These are phyloP conservation scores for Daldinia sp. DNA, from an alignment of 2,329 filamentous ascomycete species.

Conservation along the genomic window DNA sequence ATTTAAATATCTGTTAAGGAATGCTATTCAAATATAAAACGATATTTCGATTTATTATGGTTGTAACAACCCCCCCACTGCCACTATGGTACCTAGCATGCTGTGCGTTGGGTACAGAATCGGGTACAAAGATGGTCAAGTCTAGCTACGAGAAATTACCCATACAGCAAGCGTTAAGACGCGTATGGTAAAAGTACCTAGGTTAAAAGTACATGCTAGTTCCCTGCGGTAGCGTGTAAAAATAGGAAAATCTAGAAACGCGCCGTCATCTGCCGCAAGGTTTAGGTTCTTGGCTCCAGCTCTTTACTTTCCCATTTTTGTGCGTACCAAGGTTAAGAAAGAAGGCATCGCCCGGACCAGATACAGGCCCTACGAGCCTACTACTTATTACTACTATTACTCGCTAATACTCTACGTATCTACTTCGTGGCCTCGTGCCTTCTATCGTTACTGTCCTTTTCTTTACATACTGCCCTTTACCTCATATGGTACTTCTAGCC, in stretches of 20 bases:
- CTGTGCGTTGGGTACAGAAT: neutral
- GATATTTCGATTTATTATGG: no score
- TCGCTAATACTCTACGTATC: neutral
- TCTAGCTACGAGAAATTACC: neutral
- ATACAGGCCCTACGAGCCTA: slow-evolving; percentile 18
- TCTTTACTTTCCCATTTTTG: slow-evolving; percentile 25
- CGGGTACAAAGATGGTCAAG: neutral
- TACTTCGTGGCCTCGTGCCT: neutral
- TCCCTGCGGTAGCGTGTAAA: slow-evolving; percentile 30
- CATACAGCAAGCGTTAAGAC: neutral
- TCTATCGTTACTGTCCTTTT: neutral
- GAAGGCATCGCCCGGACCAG: slow-evolving; percentile 32
- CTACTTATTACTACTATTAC: no score
- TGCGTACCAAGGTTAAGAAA: slow-evolving; percentile 19
- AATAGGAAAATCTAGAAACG: slow-evolving; percentile 36
- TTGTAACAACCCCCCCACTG: no score
- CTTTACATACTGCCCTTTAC: slow-evolving; percentile 13
- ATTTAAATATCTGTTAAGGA: no score
- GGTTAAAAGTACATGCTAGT: neutral
- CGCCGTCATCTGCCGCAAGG: slow-evolving; percentile 37
- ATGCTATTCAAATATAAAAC: no score
- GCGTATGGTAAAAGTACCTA: neutral
- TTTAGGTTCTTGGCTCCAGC: slow-evolving; percentile 33
- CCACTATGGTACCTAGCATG: neutral
- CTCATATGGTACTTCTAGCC: slow-evolving; percentile 37